A percentile compares a stretch with the other conserved stretches of the same genome.
These are phyloP conservation scores for Globisporangium rhizosaccharum DNA, from an alignment of 352 stramenopile genomes.

Conservation along the genomic window DNA sequence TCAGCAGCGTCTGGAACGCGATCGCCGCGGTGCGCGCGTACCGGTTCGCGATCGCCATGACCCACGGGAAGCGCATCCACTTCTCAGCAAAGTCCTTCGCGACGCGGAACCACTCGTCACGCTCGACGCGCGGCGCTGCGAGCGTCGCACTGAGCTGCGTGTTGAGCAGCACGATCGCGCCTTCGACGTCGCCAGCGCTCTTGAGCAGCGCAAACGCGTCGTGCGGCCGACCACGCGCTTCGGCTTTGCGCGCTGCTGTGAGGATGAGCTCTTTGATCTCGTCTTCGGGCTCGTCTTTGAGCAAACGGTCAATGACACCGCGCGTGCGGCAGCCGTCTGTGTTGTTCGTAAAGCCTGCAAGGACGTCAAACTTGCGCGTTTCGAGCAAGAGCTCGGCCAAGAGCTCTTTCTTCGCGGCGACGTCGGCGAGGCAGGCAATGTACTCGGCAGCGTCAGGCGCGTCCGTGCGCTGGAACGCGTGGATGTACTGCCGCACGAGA, in stretches of 20 bases:
- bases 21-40: constrained; percentile 61
- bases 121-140: constrained; percentile 45
- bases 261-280: constrained; percentile 78
- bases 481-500: constrained; percentile 80
- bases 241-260: constrained; percentile 61
- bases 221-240: constrained; percentile 58
- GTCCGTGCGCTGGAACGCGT: constrained; percentile 77
- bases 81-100: constrained; percentile 82
- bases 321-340: constrained; percentile 78
- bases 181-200: constrained; percentile 74
- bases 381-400: constrained; percentile 72
- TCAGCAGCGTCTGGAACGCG: constrained; percentile 83
- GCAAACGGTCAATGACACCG: constrained; percentile 62
- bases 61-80: constrained; percentile 85
- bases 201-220: constrained; percentile 78
- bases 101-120: constrained; percentile 78
- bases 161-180: constrained; percentile 67
- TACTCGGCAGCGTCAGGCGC: constrained; percentile 78
- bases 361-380: constrained; percentile 72
- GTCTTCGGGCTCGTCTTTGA: constrained; percentile 67
- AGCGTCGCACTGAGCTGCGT: constrained; percentile 64
- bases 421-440: constrained; percentile 61
- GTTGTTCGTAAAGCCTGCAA: constrained; percentile 78
- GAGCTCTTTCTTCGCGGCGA: constrained; percentile 60
- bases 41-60: constrained; percentile 65